phyloP scores from a whole-genome alignment of 441 rosid species.

The Eutrema salsugineum region DNA sequence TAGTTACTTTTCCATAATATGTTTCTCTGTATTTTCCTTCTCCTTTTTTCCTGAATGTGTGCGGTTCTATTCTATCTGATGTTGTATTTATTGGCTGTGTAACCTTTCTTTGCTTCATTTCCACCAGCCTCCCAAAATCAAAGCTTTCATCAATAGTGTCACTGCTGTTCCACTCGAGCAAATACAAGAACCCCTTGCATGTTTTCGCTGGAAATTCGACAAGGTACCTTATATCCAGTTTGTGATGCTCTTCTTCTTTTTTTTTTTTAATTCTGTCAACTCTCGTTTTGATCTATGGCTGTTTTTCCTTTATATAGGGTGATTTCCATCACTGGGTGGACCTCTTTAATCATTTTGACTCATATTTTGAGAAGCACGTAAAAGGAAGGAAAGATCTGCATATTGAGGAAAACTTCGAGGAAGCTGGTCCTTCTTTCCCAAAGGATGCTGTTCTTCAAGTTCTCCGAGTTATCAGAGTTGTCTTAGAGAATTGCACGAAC shows the following conservation, averaged over 20 bases:
- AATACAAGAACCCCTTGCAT: conserved; percentile 71
- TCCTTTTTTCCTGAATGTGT: neutral
- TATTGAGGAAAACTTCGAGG: conserved; percentile 69
- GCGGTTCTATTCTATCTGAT: neutral
- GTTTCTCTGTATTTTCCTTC: neutral
- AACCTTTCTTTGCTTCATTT: conserved; percentile 25
- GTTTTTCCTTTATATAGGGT: conserved; percentile 56
- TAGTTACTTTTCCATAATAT: neutral
- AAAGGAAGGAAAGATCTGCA: conserved; percentile 89
- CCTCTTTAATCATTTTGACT: conserved; percentile 92
- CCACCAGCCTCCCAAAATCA: conserved; percentile 89
- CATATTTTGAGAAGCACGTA: conserved; percentile 87
- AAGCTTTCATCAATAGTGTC: conserved; percentile 72
- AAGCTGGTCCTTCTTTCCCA: conserved; percentile 77
- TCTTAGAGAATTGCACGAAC: conserved; percentile 94
- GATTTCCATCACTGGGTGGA: conserved; percentile 99
- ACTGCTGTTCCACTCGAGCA: conserved; percentile 67
- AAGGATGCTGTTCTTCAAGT: conserved; percentile 88
- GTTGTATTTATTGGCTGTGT: neutral
- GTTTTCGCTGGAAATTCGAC: conserved; percentile 89
- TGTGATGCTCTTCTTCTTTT: conserved; percentile 12
- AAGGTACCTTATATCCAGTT: conserved; percentile 47
- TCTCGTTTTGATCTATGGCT: conserved; percentile 23
- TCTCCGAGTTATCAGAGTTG: conserved; percentile 87
- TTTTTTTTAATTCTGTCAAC: neutral